Evolutionary conservation across 1,139 yeast species (phyloP), one percentile per base, ranked within the genome.

Genomic region (Hansenula anomala): DNA sequence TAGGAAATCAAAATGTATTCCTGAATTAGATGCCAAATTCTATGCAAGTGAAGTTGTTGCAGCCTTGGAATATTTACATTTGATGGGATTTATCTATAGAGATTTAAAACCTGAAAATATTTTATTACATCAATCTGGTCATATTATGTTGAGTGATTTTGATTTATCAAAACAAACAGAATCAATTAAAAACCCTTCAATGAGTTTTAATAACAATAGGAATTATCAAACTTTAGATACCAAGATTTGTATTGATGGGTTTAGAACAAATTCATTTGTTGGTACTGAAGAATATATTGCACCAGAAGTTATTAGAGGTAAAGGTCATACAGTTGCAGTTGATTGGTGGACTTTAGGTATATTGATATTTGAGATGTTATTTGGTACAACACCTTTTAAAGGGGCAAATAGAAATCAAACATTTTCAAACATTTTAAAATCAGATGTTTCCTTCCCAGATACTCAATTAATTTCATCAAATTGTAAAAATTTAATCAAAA

Each of bases 281-380:
- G 98, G 98, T 2, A 92, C 98, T 0, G 98, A 92, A 56, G 98
- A 92, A 59, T 92, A 92, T 58, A 89, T 92, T 54, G 98, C 98
- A 0, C 98, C 98, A 0, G 98, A 92, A 58, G 98, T 92, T 10
- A 92, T 92, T 43, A 71, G 95, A 55, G 97, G 98, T 3, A 87
- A 90, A 49, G 98, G 98, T 1, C 98, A 92, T 56, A 92, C 97
- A 1, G 84, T 92, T 19, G 96, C 97, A 0, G 98, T 92, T 15
- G 98, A 92, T 61, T 92, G 98, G 98, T 92, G 98, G 98, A 92
- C 98, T 0, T 67, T 92, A 46, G 98, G 98, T 2, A 89, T 92
- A 28, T 73, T 92, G 52, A 69, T 89, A 20, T 92, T 79, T 59
- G 98, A 92, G 58, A 92, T 92, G 98, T 67, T 92, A 30, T 89